These are phyloP conservation scores for Wickerhamomyces mucosus DNA, from an alignment of 805 yeast species.

Conservation along the genomic window DNA sequence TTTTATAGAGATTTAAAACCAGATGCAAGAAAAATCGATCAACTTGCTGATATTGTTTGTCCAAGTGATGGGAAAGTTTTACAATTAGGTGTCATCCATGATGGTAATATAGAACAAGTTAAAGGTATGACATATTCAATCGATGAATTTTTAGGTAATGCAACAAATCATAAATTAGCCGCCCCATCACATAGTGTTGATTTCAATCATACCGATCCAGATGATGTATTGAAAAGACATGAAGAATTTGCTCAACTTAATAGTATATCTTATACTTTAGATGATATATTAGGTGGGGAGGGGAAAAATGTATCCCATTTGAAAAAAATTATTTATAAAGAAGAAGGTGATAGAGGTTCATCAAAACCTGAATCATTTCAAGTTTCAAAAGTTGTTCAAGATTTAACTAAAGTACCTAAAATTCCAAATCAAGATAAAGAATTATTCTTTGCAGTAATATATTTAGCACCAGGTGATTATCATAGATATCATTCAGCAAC, in stretches of 20 bases:
- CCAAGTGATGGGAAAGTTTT: constrained; percentile 93
- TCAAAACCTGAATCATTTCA: constrained; percentile 22
- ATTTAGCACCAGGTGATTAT: constrained; percentile 96
- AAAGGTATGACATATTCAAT: constrained; percentile 92
- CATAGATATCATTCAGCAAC: constrained; percentile 96
- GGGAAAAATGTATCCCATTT: constrained; percentile 32
- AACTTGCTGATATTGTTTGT: constrained; percentile 58
- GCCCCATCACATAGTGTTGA: constrained; percentile 45
- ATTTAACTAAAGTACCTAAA: constrained; percentile 12
- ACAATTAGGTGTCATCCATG: constrained; percentile 69
- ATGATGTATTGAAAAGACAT: constrained; percentile 38
- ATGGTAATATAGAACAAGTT: constrained; percentile 92
- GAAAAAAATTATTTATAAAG: constrained; percentile 40
- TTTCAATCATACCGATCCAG: constrained; percentile 33
- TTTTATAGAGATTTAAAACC: constrained; percentile 77
- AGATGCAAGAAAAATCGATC: constrained; percentile 68
- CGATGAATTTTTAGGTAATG: constrained; percentile 75
- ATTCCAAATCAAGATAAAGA: constrained; percentile 35
- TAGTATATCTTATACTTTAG: constrained; percentile 63
- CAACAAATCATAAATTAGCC: constrained; percentile 31
- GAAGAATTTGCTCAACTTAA: constrained; percentile 70
- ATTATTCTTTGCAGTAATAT: constrained; percentile 82
- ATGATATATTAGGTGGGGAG: constrained; percentile 56
- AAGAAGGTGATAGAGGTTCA: constrained; percentile 59
- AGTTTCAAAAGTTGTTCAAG: constrained; percentile 31